phyloP scores from a whole-genome alignment of 345 rosid species.

The Orychophragmus violaceus region DNA sequence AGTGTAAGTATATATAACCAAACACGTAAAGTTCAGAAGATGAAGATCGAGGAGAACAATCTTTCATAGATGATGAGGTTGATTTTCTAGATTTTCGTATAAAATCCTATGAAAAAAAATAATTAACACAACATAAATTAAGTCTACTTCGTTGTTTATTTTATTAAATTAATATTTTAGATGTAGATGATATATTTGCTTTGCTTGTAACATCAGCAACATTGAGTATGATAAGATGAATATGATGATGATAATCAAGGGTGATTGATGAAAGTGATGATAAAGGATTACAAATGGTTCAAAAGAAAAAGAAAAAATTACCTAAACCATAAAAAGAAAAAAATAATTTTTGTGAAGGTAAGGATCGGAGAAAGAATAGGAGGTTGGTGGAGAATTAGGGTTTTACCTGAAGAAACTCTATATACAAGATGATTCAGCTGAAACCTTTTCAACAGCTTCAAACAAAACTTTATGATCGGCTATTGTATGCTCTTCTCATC shows the following conservation, averaged over 20 bases:
- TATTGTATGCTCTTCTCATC: conserved; percentile 5
- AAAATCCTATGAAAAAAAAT: not conserved
- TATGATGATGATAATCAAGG: conserved; percentile 14
- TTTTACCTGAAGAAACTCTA: conserved; percentile 26
- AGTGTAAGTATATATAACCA: not conserved
- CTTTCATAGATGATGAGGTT: not conserved
- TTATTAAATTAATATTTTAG: not conserved
- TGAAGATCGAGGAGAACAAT: not conserved
- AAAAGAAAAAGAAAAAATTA: conserved; percentile 5
- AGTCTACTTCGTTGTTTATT: not conserved
- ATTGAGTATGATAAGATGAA: conserved; percentile 17
- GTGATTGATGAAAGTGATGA: not conserved
- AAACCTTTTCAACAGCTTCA: conserved; percentile 7
- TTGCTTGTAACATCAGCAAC: conserved; percentile 38
- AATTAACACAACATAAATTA: not conserved
- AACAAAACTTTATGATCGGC: not conserved
- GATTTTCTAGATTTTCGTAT: not conserved
- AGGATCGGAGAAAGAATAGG: not conserved
- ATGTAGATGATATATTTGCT: conserved; percentile 22
- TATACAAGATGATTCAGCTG: conserved; percentile 2
- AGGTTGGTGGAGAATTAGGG: conserved; percentile 23
- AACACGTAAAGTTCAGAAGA: not conserved
- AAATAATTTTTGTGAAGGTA: not conserved
- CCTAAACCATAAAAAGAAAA: conserved; percentile 6
- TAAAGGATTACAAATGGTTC: conserved; percentile 1